Conservation (phyloP, 805 yeast species). For the Huiozyma sinensis region DNA sequence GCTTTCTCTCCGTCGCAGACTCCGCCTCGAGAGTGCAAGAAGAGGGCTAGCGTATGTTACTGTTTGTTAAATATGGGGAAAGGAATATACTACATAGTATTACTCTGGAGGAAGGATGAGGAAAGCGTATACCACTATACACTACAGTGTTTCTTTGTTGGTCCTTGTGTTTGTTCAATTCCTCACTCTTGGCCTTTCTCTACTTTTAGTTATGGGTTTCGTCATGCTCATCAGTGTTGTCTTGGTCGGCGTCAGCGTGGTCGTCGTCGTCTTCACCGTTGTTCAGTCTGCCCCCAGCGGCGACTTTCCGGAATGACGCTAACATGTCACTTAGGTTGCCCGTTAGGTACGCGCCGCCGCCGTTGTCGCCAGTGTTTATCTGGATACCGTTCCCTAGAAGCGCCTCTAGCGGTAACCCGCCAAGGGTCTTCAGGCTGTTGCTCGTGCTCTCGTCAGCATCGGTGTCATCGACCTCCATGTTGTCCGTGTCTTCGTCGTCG, state of each 20-base stretch:
- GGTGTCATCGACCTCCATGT: conserved; percentile 21
- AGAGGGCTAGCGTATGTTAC: no score
- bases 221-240: neutral
- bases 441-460: conserved; percentile 26
- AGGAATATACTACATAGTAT: no score
- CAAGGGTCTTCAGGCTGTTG: neutral
- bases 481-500: conserved; percentile 7
- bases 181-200: neutral
- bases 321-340: conserved; percentile 54
- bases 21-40: no score
- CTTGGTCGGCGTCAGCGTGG: neutral
- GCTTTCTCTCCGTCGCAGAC: no score
- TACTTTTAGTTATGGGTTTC: neutral
- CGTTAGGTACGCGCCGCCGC: conserved; percentile 40
- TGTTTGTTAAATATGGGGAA: no score
- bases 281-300: conserved; percentile 1
- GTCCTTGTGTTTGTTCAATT: neutral
- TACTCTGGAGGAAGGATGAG: no score
- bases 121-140: no score
- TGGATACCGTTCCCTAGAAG: conserved; percentile 23
- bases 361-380: conserved; percentile 29
- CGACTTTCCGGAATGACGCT: conserved; percentile 33
- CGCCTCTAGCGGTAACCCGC: conserved; percentile 17
- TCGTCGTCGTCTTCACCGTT: neutral
- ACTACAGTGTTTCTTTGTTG: neutral